Evolutionary conservation across 768 basidiomycete species (phyloP), one percentile per base, ranked within the genome.

Genomic region (Trametes gibbosa): DNA sequence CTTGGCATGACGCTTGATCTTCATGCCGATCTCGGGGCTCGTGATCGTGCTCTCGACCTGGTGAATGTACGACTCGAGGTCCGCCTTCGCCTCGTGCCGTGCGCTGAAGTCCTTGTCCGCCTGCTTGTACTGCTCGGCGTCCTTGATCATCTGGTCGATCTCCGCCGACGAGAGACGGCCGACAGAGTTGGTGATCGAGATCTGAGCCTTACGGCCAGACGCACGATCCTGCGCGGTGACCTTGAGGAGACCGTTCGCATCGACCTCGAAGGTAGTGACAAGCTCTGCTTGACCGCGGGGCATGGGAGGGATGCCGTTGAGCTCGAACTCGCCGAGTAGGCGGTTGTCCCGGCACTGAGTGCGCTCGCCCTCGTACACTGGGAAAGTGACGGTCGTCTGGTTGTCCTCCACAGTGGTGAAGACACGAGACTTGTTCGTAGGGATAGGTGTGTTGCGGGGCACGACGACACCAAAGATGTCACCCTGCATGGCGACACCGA

Each of bases 391-490:
- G 62, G 92, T 96, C 62, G 97, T 99, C 79, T 98, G 97, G 84
- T 98, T 99, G 83, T 99, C 97, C 85, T 99, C 97, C 64, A 99
- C 97, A 54, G 97, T 99, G 67, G 97, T 99, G 84, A 99, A 99
- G 50, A 91, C 92, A 72, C 97, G 84, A 39, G 94, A 95, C 81
- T 98, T 99, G 87, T 95, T 98, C 74, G 96, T 95, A 57, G 97
- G 97, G 76, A 99, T 98, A 69, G 96, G 94, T 65, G 97, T 98
- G 84, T 99, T 99, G 69, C 97, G 91, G 72, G 96, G 96, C 69
- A 99, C 95, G 71, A 99, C 97, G 63, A 98, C 90, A 81, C 97
- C 97, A 76, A 99, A 99, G 73, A 99, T 92, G 74, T 99, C 97
- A 72, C 97, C 97, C 77, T 99, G 97, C 97, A 99, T 99, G 75